Conservation (phyloP, 2,329 filamentous ascomycete species). For the Penicillium freii region DNA sequence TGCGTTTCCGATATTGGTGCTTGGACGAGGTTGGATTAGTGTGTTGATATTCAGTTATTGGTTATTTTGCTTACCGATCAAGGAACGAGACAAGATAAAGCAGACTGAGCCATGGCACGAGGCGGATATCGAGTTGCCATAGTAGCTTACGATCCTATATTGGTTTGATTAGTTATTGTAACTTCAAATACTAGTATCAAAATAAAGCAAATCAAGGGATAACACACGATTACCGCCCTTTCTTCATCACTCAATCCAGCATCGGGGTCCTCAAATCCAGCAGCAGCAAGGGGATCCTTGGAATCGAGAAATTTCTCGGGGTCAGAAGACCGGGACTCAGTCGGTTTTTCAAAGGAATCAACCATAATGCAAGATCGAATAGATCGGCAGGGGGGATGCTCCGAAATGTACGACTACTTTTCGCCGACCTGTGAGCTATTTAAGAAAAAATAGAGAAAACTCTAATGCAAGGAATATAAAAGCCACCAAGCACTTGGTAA, state of each 20-base stretch:
- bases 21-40: background rate
- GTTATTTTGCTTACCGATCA: slow-evolving; percentile 30
- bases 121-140: slow-evolving; percentile 46
- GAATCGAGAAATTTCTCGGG: slow-evolving; percentile 17
- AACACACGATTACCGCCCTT: slow-evolving; percentile 57
- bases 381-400: background rate
- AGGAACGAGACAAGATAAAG: slow-evolving; percentile 47
- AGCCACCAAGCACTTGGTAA: background rate
- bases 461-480: background rate
- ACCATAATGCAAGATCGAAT: slow-evolving; percentile 10
- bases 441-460: background rate
- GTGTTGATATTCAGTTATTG: background rate
- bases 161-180: background rate
- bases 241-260: slow-evolving; percentile 64
- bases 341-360: slow-evolving; percentile 8
- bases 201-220: background rate
- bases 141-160: slow-evolving; percentile 45
- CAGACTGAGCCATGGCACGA: slow-evolving; percentile 49
- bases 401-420: background rate
- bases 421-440: background rate
- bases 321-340: slow-evolving; percentile 18
- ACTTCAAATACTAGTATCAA: too few species aligned
- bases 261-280: slow-evolving; percentile 55
- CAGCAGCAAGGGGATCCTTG: slow-evolving; percentile 13
- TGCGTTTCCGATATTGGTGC: slow-evolving; percentile 75